phyloP scores from a whole-genome alignment of 23 red algal genomes.

The Gracilaria gracilis region DNA sequence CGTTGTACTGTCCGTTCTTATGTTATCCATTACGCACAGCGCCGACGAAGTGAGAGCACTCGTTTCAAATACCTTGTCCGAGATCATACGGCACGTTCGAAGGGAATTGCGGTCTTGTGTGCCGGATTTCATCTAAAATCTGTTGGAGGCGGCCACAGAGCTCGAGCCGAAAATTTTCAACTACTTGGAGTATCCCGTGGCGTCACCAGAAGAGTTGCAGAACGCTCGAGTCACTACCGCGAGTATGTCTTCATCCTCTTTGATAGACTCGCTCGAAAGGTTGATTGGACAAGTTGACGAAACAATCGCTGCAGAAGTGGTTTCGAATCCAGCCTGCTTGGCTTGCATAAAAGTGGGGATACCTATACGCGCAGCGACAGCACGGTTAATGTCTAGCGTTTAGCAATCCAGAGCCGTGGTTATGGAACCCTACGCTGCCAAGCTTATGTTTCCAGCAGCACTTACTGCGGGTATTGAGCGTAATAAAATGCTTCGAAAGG shows the following conservation, averaged over 20 bases:
- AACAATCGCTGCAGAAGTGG: slow-evolving; percentile 36
- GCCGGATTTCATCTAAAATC: slow-evolving; percentile 9
- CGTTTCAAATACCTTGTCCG: slow-evolving; percentile 43
- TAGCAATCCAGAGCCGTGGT: slow-evolving; percentile 21
- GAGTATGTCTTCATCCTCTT: slow-evolving; percentile 36
- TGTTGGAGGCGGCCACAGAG: slow-evolving; percentile 69
- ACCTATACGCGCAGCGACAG: slow-evolving; percentile 65
- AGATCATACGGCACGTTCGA: slow-evolving; percentile 47
- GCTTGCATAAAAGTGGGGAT: slow-evolving; percentile 67
- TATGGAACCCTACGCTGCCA: slow-evolving; percentile 48
- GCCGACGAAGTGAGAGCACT: slow-evolving; percentile 51
- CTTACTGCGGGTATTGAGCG: slow-evolving; percentile 49
- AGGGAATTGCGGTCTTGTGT: slow-evolving; percentile 27
- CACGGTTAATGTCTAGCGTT: slow-evolving; percentile 56
- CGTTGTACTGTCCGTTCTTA: slow-evolving; percentile 37
- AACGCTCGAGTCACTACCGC: slow-evolving; percentile 47
- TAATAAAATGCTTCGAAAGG: slow-evolving; percentile 16
- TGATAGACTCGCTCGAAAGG: slow-evolving; percentile 69
- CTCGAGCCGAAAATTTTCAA: slow-evolving; percentile 58
- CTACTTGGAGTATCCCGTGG: slow-evolving; percentile 70
- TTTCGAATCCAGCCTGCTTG: slow-evolving; percentile 30
- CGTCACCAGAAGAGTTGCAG: too few relatives aligned
- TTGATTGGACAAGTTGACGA: slow-evolving; percentile 54
- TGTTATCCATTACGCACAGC: slow-evolving; percentile 59
- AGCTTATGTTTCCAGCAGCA: slow-evolving; percentile 50